Base-by-base conservation (phyloP, 2,329 filamentous ascomycete genomes). In the Fusarium heterosporum region DNA sequence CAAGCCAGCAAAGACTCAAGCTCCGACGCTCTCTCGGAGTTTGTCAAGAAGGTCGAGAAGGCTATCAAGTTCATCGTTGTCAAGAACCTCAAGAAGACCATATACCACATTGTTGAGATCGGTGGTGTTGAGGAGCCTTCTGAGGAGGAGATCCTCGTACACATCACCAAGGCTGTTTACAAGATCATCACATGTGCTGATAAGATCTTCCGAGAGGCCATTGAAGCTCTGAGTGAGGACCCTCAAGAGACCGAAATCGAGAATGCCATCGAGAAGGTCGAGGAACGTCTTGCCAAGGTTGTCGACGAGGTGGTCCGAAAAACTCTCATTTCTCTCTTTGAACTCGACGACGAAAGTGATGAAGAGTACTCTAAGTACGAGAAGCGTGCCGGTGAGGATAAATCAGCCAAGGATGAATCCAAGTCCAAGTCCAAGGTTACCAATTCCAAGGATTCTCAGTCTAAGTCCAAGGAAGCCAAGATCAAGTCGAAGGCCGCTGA, bases 281-380 rank as follows among this genome's bases (percentile, higher is more conserved):
- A 59, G 30, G 40, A 64, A 42, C 19, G 47, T 22, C 59, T 66
- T n/a, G 51, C 39, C 30, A 26, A 55, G 34, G 11, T 46, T 16
- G 53, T 66, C n/a, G 57, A 66, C 30, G 41, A 55, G 43, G 13
- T 25, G 14, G 16, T 66, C n/a, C 54, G 64, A 36, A 36, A 59
- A 47, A 52, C 63, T n/a, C 28, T 66, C 34, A 36, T 58, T 26
- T 22, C 40, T 17, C 58, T 67, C 29, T 63, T 66, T 17, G 30
- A 16, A 3, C 25, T 58, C 40, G 51, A 57, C n/a, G 39, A 55
- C 12, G 36, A 61, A 17, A 38, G 36, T 9, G 55, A 57, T 17
- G 22, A 58, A n/a, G 19, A 34, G 12, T 45, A 52, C 25, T 28
- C 28, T 26, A 36, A 46, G 13, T 22, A 32, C 8, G 34, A 57